Conservation (phyloP, 106 monocot genomes). For the Allium cepa region DNA sequence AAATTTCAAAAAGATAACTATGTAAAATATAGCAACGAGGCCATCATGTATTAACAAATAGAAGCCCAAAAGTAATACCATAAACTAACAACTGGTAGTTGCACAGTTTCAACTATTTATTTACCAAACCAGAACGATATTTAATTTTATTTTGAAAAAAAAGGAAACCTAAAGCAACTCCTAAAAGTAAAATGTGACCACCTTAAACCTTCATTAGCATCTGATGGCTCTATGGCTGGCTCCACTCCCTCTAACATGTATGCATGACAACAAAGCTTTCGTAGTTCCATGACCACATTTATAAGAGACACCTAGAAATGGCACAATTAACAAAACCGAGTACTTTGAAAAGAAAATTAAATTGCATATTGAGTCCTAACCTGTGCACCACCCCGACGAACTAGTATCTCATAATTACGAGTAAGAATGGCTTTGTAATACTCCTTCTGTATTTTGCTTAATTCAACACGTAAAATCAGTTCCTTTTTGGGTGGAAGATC, state of each 20-base stretch:
- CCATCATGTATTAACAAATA: neutral
- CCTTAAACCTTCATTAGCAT: slow-evolving; percentile 85
- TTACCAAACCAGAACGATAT: neutral
- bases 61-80: neutral
- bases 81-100: neutral
- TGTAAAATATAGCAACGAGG: neutral
- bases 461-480: slow-evolving; percentile 93
- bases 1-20: no score
- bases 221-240: slow-evolving; percentile 54
- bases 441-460: slow-evolving; percentile 90
- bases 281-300: slow-evolving; percentile 99
- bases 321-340: slow-evolving; percentile 6
- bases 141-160: neutral
- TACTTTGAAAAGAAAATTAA: neutral
- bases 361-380: slow-evolving; percentile 22
- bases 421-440: slow-evolving; percentile 98
- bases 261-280: slow-evolving; percentile 97
- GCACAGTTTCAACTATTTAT: neutral
- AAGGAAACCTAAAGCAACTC: no score
- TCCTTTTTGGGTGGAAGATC: slow-evolving; percentile 99
- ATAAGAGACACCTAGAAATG: slow-evolving; percentile 84
- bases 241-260: slow-evolving; percentile 97
- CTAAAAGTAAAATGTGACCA: slow-evolving; percentile 1
- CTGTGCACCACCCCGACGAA: slow-evolving; percentile 94
- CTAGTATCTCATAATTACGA: slow-evolving; percentile 84